Conservation (phyloP, 2,329 filamentous ascomycete genomes). For the Davidsoniella neocaledoniae region DNA sequence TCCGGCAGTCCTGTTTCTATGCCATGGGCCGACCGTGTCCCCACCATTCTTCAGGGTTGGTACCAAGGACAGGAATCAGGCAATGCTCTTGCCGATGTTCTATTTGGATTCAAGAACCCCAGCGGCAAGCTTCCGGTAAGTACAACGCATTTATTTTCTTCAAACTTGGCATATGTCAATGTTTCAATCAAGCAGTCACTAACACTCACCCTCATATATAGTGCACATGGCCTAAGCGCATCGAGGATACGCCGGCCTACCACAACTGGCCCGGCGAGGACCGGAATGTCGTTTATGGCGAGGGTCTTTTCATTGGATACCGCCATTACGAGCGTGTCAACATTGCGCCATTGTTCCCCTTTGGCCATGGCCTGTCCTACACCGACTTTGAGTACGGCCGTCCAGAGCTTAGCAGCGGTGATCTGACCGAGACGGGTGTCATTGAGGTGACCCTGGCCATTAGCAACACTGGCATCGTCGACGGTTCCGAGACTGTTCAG, state of each 20-base stretch:
- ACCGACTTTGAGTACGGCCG: conserved; percentile 49
- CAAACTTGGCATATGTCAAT: too few species aligned
- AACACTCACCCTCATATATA: conserved; percentile 15
- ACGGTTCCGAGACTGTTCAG: conserved; percentile 50
- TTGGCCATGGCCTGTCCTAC: conserved; percentile 60
- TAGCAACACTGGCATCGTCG: conserved; percentile 36
- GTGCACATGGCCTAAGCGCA: conserved; percentile 46
- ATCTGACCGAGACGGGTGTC: conserved; percentile 23
- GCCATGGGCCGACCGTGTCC: conserved; percentile 50
- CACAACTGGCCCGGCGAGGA: conserved; percentile 61
- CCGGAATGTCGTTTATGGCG: conserved; percentile 49
- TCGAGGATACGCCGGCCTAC: conserved; percentile 52
- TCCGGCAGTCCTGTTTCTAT: conserved; percentile 52
- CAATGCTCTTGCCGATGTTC: conserved; percentile 50
- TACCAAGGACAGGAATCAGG: conserved; percentile 57
- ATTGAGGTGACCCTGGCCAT: conserved; percentile 31
- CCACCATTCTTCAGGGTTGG: conserved; percentile 58
- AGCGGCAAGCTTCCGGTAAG: conserved; percentile 49
- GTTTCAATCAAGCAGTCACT: neutral
- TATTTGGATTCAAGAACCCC: conserved; percentile 47
- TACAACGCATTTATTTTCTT: neutral
- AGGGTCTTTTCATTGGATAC: conserved; percentile 59
- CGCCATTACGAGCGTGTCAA: conserved; percentile 49
- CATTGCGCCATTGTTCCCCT: conserved; percentile 48
- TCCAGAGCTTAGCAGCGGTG: conserved; percentile 30